Evolutionary conservation across 2,329 filamentous ascomycete genomes (phyloP), one percentile per base, ranked within the genome.

Genomic region (Lasiodiplodia gonubiensis): DNA sequence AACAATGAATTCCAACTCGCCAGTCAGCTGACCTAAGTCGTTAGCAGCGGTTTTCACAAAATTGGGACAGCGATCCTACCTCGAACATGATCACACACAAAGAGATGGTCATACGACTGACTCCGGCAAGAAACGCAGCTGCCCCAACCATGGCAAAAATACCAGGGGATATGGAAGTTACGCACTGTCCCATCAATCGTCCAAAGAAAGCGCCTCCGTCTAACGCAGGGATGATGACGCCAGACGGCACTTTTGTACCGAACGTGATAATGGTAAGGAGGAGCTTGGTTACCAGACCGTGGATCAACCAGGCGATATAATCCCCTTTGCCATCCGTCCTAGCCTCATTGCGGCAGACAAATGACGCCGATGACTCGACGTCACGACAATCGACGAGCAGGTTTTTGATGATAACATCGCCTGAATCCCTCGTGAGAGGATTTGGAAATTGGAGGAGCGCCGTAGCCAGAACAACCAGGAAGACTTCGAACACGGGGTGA

Each of bases 81-180:
- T 86, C 86, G 74, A 88, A 88, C 85, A 88, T 88, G 74, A 88
- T 86, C 48, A 88, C 86, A 10, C 83, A 83, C 7, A 88, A 79
- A 2, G 82, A 85, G 11, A 88, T 83, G 0, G 86, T 88, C 86
- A 88, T 88, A 46, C 86, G 79, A 12, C 82, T 84, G 1, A 88
- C 85, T 6, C 86, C 86, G 0, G 86, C 86, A 0, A 88, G 81
- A 72, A 88, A 88, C 0, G 86, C 85, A 3, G 84, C 85, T 0
- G 86, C 83, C 1, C 86, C 86, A 11, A 88, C 85, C 84, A 88
- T 86, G 66, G 86, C 86, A 73, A 88, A 88, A 64, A 88, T 86
- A 2, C 86, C 85, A 0, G 86, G 86, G 1, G 84, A 85, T 21
- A 86, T 85, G 8, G 74, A 73, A 0, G 75, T 72, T 18, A 84